phyloP scores from a whole-genome alignment of 1,284 basidiomycete genomes.

The Volvariella surrecta region DNA sequence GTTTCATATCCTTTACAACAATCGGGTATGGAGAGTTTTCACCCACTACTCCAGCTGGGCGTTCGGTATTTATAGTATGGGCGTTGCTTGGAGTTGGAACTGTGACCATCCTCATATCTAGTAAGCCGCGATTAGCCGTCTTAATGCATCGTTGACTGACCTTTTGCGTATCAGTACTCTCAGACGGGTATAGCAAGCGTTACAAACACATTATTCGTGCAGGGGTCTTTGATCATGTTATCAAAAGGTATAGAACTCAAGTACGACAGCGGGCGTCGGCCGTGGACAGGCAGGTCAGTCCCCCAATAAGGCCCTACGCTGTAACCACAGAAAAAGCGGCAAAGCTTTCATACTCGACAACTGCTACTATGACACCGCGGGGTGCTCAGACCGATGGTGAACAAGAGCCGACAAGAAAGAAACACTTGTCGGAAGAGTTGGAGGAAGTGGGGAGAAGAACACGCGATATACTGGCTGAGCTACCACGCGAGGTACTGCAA shows the following conservation, averaged over 20 bases:
- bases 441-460: no score
- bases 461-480: no score
- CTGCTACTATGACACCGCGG: no score
- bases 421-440: not conserved
- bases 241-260: slow-evolving; percentile 31
- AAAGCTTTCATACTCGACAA: not conserved
- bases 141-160: not conserved
- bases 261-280: not conserved
- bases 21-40: slow-evolving; percentile 63
- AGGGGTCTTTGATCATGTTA: slow-evolving; percentile 36
- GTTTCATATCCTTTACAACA: slow-evolving; percentile 55
- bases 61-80: slow-evolving; percentile 78
- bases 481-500: no score
- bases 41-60: slow-evolving; percentile 57
- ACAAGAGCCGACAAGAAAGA: not conserved
- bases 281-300: no score
- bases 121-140: slow-evolving; percentile 26
- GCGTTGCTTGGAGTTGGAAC: slow-evolving; percentile 69
- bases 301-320: no score
- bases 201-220: slow-evolving; percentile 45
- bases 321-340: not conserved
- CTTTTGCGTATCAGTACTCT: slow-evolving; percentile 36
- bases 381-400: no score
- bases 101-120: slow-evolving; percentile 65
- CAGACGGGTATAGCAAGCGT: slow-evolving; percentile 50